These are phyloP conservation scores for Calonectria crousiana DNA, from an alignment of 2,329 filamentous ascomycete species.

Conservation along the genomic window DNA sequence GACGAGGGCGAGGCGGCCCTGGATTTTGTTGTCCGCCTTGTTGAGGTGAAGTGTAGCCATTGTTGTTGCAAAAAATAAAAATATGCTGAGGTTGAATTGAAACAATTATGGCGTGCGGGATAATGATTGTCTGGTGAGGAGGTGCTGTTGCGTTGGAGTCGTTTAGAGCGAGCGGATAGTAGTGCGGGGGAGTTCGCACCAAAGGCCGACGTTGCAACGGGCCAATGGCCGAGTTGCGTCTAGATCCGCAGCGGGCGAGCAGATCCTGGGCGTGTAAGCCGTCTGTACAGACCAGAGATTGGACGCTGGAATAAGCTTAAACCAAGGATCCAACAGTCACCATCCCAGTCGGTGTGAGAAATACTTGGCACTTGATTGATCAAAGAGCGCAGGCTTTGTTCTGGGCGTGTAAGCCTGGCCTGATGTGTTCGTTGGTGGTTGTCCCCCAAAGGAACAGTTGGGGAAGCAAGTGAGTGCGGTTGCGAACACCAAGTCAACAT, in stretches of 20 bases:
- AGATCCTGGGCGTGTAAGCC: neutral
- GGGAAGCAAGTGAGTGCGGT: neutral
- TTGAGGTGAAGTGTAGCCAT: constrained; percentile 40
- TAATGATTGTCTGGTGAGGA: neutral
- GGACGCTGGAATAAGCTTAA: neutral
- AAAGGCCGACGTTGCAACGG: constrained; percentile 31
- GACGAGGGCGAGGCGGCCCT: constrained; percentile 48
- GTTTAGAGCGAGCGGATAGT: neutral
- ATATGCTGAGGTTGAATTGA: neutral
- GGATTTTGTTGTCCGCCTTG: constrained; percentile 39
- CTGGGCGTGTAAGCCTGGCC: neutral
- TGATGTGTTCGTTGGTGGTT: neutral
- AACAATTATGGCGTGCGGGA: neutral
- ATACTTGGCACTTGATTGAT: neutral
- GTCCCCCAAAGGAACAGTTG: neutral
- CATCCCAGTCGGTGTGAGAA: neutral
- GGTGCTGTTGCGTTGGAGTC: neutral
- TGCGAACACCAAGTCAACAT: neutral
- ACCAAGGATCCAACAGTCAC: neutral
- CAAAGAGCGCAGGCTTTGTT: no score
- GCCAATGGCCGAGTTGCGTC: constrained; percentile 10
- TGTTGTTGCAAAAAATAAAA: neutral
- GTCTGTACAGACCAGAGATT: neutral
- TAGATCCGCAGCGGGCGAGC: neutral
- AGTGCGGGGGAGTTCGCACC: constrained; percentile 32